Evolutionary conservation across 352 stramenopile species (phyloP).

Genomic region (Aphanomyces euteiches): DNA sequence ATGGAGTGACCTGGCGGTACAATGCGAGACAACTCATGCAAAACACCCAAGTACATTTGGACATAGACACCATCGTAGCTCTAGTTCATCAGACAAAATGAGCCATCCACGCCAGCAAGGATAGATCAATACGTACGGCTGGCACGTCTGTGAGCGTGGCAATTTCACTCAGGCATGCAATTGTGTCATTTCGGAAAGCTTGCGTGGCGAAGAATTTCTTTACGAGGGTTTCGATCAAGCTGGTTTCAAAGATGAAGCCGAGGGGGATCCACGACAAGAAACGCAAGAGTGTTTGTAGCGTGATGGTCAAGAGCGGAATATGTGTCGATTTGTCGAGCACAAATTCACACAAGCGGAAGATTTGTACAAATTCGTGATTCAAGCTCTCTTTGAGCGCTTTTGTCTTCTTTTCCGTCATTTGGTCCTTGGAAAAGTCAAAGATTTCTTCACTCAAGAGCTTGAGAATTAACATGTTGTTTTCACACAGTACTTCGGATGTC

Average conservation of each 20-base stretch:
- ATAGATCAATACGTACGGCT: conserved; percentile 28
- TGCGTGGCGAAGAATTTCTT: conserved; percentile 95
- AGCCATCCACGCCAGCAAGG: background rate
- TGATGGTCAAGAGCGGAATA: conserved; percentile 92
- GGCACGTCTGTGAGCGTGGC: conserved; percentile 90
- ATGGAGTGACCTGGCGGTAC: conserved; percentile 90
- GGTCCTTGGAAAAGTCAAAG: conserved; percentile 99
- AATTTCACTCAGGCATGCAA: conserved; percentile 99
- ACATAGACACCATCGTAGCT: conserved; percentile 94
- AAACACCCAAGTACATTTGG: conserved; percentile 92
- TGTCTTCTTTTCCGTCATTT: conserved; percentile 97
- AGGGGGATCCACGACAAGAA: conserved; percentile 99
- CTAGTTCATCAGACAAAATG: conserved; percentile 25
- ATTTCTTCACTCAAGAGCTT: conserved; percentile 98
- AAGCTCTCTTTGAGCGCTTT: conserved; percentile 97
- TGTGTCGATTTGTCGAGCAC: conserved; percentile 94
- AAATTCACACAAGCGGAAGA: conserved; percentile 98
- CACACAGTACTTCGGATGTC: conserved; percentile 96
- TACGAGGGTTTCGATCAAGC: conserved; percentile 93
- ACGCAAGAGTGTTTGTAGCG: conserved; percentile 94
- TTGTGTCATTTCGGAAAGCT: conserved; percentile 95
- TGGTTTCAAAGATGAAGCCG: conserved; percentile 98
- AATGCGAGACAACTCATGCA: conserved; percentile 90
- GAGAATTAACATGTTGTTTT: conserved; percentile 99
- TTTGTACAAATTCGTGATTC: conserved; percentile 97